phyloP scores from a whole-genome alignment of 2,329 filamentous ascomycete genomes.

The Neophaeococcomyces aloes region DNA sequence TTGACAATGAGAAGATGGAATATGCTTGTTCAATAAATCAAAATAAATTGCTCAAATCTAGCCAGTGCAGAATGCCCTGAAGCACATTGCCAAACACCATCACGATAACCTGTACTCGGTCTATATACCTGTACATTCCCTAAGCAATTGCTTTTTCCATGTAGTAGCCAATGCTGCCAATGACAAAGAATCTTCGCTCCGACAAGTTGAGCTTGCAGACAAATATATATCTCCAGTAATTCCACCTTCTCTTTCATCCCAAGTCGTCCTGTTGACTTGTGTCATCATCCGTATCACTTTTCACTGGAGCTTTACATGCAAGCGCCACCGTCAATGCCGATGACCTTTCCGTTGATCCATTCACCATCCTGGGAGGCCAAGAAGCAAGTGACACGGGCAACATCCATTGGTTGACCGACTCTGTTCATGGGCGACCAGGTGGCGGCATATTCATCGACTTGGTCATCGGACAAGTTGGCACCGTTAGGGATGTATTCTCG shows the following conservation, averaged over 20 bases:
- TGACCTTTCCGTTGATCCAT: constrained; percentile 41
- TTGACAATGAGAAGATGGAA: too few relatives aligned
- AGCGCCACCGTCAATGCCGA: constrained; percentile 28
- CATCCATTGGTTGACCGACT: constrained; percentile 48
- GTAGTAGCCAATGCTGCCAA: neutral
- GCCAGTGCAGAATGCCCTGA: neutral
- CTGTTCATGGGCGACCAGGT: constrained; percentile 43
- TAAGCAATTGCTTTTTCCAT: constrained; percentile 5
- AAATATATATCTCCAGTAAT: neutral
- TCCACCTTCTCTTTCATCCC: neutral
- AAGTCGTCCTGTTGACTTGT: too few relatives aligned
- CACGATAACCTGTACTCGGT: constrained; percentile 3
- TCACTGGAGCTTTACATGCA: constrained; percentile 17
- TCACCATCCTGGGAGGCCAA: constrained; percentile 49
- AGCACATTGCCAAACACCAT: neutral
- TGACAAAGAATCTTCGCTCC: neutral
- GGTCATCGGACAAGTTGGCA: constrained; percentile 22
- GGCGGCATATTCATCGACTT: constrained; percentile 25
- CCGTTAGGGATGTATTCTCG: constrained; percentile 34
- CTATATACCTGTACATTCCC: constrained; percentile 6
- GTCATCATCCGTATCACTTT: too few relatives aligned
- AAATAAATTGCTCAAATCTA: too few relatives aligned
- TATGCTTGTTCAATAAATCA: too few relatives aligned
- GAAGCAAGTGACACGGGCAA: constrained; percentile 48
- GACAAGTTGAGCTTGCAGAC: neutral